These are phyloP conservation scores for Solanum sparsipilum DNA, from an alignment of 257 asterid species.

Conservation along the genomic window DNA sequence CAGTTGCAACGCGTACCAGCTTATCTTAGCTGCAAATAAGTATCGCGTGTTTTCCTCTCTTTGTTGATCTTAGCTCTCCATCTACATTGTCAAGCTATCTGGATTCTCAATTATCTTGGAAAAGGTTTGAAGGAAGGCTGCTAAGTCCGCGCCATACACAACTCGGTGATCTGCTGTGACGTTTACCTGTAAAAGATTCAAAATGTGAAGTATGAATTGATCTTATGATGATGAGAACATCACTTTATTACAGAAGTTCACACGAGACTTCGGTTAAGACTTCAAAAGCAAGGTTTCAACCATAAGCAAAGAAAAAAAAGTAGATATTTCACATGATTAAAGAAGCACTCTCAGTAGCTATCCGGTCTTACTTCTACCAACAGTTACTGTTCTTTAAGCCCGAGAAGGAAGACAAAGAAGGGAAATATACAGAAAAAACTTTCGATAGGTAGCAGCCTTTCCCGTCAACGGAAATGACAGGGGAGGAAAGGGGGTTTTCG, in stretches of 20 bases:
- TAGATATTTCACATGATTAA: neutral
- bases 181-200: conserved; percentile 43
- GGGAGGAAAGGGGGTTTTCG: neutral
- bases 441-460: neutral
- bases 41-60: no score
- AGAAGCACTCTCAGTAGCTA: neutral
- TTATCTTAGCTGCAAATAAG: neutral
- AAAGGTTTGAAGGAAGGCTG: conserved; percentile 70
- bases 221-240: neutral
- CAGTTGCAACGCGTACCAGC: neutral
- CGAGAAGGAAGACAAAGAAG: neutral
- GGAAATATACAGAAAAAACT: neutral
- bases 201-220: neutral
- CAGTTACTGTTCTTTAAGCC: neutral
- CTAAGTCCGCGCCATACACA: conserved; percentile 80
- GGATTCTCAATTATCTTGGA: conserved; percentile 64
- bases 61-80: neutral
- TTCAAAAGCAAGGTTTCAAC: neutral
- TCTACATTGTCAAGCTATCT: conserved; percentile 71
- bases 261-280: neutral
- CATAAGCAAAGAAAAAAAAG: neutral
- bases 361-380: neutral
- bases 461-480: neutral
- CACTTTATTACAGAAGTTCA: neutral
- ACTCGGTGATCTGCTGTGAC: conserved; percentile 81